Evolutionary conservation across 805 yeast genomes (phyloP).

Genomic region (Yamadazyma laniorum): DNA sequence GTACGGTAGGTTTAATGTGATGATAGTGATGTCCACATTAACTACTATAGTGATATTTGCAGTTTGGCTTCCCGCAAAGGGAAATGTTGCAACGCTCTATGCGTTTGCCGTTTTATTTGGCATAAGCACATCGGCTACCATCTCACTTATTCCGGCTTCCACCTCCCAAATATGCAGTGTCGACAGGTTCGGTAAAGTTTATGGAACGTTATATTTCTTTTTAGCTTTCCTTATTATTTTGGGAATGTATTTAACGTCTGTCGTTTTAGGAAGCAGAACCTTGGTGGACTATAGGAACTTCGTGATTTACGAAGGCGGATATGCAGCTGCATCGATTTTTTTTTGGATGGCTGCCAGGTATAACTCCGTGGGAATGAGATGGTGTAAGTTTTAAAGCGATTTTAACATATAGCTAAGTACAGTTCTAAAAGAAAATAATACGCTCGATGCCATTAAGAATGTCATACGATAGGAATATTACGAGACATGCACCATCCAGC

Average conservation of each 20-base stretch:
- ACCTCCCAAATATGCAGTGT: conserved; percentile 57
- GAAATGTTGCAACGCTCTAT: conserved; percentile 32
- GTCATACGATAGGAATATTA: too few species aligned
- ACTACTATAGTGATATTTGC: conserved; percentile 22
- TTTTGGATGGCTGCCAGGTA: conserved; percentile 46
- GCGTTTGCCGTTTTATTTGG: conserved; percentile 54
- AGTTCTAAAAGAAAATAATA: conserved; percentile 30
- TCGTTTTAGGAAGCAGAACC: conserved; percentile 25
- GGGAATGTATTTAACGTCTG: conserved; percentile 28
- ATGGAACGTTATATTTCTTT: conserved; percentile 48
- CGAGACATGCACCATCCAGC: too few species aligned
- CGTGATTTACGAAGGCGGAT: conserved; percentile 42
- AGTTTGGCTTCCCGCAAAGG: conserved; percentile 34
- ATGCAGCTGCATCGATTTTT: conserved; percentile 36
- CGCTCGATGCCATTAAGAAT: neutral
- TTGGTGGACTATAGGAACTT: conserved; percentile 39
- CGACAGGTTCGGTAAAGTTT: conserved; percentile 53
- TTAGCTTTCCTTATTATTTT: conserved; percentile 31
- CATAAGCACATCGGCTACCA: conserved; percentile 52
- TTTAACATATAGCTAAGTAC: neutral
- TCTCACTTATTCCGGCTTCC: conserved; percentile 60
- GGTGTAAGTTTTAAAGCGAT: conserved; percentile 29
- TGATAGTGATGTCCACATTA: conserved; percentile 22
- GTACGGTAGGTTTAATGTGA: conserved; percentile 27
- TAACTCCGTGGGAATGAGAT: conserved; percentile 42